Base-by-base conservation (phyloP, 352 stramenopile genomes). In the Poterioochromonas sp. region DNA sequence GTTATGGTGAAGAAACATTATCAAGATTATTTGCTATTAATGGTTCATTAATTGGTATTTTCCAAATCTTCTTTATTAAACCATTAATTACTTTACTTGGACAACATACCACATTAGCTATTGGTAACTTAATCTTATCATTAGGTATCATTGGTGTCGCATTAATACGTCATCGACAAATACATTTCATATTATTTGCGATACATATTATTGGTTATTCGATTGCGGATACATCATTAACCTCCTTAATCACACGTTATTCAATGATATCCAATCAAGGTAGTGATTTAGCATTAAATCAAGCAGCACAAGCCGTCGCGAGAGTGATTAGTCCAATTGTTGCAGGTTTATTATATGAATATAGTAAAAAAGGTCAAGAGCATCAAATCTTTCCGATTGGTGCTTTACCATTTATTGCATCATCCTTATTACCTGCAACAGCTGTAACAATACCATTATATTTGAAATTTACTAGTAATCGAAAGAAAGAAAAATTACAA, bases 161-260 rank as follows among this genome's bases (percentile, higher is more conserved):
- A 20, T 77, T 85, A 29, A 71, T 82, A 35, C 60, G 82, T 37
- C 43, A 81, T 22, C 51, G 73, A 44, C 39, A 35, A 12, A 29
- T 82, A 34, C 82, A 85, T 54, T 85, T 85, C 63, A 49, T 76
- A 60, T 80, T 84, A 49, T 84, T 84, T 63, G 79, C 80, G 0
- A 63, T 84, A 20, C 80, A 84, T 69, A 84, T 84, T 74, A 62
- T 84, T 39, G 81, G 81, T 34, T 84, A 84, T 65, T 81, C 81
- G 39, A 79, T 84, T 37, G 80, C 81, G 32, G 81, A 84, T 80
- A 84, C 81, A 29, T 77, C 81, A 1, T 79, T 84, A 12, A 80
- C 80, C 22, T 71, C 76, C 15, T 62, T 84, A 12, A 83, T 84
- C 41, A 79, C 77, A 63, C 64, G 79, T 32, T 84, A 84, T 41